Evolutionary conservation across 2,329 filamentous ascomycete species (phyloP).

Genomic region (Albophoma yamanashiensis): DNA sequence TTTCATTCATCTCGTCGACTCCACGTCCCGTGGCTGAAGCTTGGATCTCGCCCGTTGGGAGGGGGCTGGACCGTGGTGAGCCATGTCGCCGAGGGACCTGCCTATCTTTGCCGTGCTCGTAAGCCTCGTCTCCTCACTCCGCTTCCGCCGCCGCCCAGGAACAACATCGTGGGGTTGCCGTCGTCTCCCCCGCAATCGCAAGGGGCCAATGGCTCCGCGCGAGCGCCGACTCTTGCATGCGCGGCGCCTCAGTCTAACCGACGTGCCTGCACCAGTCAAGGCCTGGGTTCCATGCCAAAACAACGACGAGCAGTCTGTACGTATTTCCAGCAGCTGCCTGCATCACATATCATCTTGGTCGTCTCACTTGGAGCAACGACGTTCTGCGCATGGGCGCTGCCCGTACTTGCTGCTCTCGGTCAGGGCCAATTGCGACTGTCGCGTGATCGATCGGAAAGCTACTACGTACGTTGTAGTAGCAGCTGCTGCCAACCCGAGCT

Average conservation of each 20-base stretch:
- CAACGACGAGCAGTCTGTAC: background rate
- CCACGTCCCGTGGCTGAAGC: background rate
- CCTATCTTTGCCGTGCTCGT: background rate
- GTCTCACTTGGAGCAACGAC: background rate
- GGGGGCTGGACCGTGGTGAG: background rate
- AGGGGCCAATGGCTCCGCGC: background rate
- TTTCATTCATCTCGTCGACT: background rate
- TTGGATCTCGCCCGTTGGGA: too few relatives aligned
- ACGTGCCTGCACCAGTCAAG: background rate
- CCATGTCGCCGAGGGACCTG: background rate
- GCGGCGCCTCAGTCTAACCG: background rate
- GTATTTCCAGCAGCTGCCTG: too few relatives aligned
- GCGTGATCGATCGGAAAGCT: background rate
- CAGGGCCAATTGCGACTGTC: background rate
- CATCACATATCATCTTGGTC: background rate
- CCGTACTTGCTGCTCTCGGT: too few relatives aligned
- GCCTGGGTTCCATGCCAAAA: background rate
- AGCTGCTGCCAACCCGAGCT: background rate
- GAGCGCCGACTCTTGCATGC: background rate
- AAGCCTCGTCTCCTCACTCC: background rate
- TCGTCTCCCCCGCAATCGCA: background rate
- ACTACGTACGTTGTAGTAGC: too few relatives aligned
- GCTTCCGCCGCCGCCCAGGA: background rate
- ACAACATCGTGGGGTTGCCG: background rate
- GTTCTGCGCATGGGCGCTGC: too few relatives aligned